Evolutionary conservation across 768 basidiomycete genomes (phyloP).

Genomic region (Solioccasus polychromus): DNA sequence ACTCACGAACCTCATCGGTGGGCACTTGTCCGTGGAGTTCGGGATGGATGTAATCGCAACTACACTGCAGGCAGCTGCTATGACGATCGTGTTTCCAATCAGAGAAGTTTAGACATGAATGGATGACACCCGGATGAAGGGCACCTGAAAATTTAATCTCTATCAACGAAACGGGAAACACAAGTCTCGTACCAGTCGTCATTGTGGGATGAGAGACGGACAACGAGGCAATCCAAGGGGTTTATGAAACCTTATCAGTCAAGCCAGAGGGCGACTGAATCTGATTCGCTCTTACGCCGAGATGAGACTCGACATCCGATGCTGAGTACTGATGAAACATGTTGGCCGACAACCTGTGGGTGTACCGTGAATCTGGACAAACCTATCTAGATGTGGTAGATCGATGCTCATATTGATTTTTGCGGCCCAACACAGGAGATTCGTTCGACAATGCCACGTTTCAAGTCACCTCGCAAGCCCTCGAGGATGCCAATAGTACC

Average conservation of each 20-base stretch:
- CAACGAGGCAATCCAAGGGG: slow-evolving; percentile 13
- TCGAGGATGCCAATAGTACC: no score
- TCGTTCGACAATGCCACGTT: neutral
- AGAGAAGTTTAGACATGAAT: slow-evolving; percentile 18
- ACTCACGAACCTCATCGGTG: slow-evolving; percentile 1
- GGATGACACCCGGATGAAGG: slow-evolving; percentile 9
- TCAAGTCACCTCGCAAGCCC: no score
- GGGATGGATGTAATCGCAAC: slow-evolving; percentile 1
- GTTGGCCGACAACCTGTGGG: slow-evolving; percentile 6
- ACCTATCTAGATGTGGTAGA: slow-evolving; percentile 8
- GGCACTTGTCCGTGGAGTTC: slow-evolving; percentile 7
- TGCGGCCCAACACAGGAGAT: slow-evolving; percentile 10
- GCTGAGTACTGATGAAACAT: slow-evolving; percentile 5
- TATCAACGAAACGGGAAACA: slow-evolving; percentile 16
- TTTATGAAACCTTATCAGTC: slow-evolving; percentile 24
- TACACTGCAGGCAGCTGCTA: slow-evolving; percentile 10
- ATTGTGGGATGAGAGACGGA: slow-evolving; percentile 21
- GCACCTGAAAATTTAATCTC: slow-evolving; percentile 1
- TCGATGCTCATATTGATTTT: no score
- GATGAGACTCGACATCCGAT: slow-evolving; percentile 16
- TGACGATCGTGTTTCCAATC: slow-evolving; percentile 19
- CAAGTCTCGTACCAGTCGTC: slow-evolving; percentile 5
- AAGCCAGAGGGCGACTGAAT: slow-evolving; percentile 9
- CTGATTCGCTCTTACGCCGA: slow-evolving; percentile 25
- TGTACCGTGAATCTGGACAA: slow-evolving; percentile 5